Conservation (phyloP, 495 filamentous ascomycete species). For the Melanomma pulvis-pyrius region DNA sequence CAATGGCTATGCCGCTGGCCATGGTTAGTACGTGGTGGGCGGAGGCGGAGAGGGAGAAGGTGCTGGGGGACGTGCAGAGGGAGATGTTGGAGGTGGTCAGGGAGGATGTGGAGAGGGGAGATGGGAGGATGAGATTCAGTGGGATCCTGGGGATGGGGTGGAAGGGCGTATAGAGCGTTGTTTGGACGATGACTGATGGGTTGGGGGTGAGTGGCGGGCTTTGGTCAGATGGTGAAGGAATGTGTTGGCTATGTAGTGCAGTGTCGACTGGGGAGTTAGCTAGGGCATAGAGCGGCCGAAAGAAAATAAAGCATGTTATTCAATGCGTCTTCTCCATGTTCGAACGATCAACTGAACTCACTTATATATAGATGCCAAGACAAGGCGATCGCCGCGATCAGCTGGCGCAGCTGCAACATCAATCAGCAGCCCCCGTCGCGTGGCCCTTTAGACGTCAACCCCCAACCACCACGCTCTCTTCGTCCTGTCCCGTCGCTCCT, state of each 20-base stretch:
- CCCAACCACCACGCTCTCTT: neutral
- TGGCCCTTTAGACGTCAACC: neutral
- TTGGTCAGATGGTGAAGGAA: neutral
- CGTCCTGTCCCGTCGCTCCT: neutral
- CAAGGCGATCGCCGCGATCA: no score
- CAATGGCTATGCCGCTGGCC: conserved; percentile 8
- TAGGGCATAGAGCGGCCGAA: no score
- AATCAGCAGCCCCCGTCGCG: neutral
- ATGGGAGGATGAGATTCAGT: neutral
- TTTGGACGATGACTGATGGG: neutral
- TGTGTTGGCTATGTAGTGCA: no score
- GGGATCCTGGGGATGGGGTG: conserved; percentile 7
- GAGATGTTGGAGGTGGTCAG: neutral
- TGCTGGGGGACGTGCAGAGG: neutral
- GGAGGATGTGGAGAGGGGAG: neutral
- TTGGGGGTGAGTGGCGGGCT: neutral
- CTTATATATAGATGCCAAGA: no score
- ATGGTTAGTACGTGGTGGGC: conserved; percentile 9
- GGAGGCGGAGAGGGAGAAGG: conserved; percentile 1
- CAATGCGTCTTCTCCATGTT: no score
- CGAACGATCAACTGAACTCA: no score
- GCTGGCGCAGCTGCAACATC: neutral
- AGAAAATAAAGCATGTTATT: no score
- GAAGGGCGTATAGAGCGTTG: conserved; percentile 6
- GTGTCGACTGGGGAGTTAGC: no score